Base-by-base conservation (phyloP, 2,329 filamentous ascomycete species). In the Cladosporium sp. region DNA sequence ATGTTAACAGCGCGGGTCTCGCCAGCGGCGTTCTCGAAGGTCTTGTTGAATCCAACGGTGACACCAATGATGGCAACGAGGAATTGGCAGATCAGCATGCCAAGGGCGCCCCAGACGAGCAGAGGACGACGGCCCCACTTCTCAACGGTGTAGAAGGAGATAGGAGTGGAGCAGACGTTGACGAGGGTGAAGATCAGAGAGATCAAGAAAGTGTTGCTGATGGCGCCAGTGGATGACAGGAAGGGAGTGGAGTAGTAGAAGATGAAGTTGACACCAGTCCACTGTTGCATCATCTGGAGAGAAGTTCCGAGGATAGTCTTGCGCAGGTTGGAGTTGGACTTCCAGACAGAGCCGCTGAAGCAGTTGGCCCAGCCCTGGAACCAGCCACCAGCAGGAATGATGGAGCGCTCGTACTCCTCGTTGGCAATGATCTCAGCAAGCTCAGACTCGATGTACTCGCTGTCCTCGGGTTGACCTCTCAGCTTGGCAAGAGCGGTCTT, bases 251-350 rank as follows among this genome's bases (percentile, higher is more conserved):
- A 92, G 82, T 80, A 83, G 70, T 79, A 79, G 84, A 93, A 95
- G 84, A 95, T 92, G 81, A 94, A 96, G 85, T 96, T 96, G 81
- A 96, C 90, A 83, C 92, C 92, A 30, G 91, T 93, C 87, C 86
- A 82, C 73, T 83, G 82, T 69, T 83, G 81, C 79, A 83, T 82
- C 80, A 83, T 83, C 72, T 83, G 81, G 21, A 83, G 74, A 30
- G 78, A 78, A 62, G 81, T 80, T 60, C 81, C 81, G 59, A 83
- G 79, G 47, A 82, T 75, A 55, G 81, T 81, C 66, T 80, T 80
- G 70, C 81, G 80, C 21, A 83, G 69, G 71, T 83, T 83, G 69
- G 83, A 84, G 76, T 82, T 84, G 64, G 72, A 73, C 66, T 82
- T 78, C 75, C 79, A 84, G 68, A 86, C 75, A 59, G 80, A 83